Percentiles rank a stretch among this genome's conserved stretches.
Conservation (phyloP, 495 filamentous ascomycete species). For the Penicillium macrosclerotiorum region DNA sequence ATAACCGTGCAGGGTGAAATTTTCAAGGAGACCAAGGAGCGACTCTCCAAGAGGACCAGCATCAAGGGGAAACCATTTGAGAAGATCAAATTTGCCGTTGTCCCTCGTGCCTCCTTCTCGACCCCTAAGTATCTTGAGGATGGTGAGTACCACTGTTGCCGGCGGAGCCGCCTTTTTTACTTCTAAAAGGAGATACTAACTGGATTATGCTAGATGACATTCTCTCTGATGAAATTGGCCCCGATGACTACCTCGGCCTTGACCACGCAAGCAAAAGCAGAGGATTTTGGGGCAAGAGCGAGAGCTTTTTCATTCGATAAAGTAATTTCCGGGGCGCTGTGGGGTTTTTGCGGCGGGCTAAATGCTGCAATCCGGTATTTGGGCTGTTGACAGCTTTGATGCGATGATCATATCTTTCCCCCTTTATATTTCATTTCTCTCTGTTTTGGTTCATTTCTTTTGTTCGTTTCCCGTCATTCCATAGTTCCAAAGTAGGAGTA, state of each 20-base stretch:
- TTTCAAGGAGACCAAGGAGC: slow-evolving; percentile 88
- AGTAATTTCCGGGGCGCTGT: slow-evolving; percentile 19
- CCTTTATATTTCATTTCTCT: slow-evolving; percentile 1
- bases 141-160: slow-evolving; percentile 54
- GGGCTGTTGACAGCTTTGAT: slow-evolving; percentile 23
- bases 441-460: slow-evolving; percentile 7
- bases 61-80: slow-evolving; percentile 98
- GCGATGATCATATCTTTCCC: slow-evolving; percentile 14
- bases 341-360: slow-evolving; percentile 20
- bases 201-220: slow-evolving; percentile 67
- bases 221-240: slow-evolving; percentile 67
- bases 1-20: slow-evolving; percentile 62
- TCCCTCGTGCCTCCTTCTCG: slow-evolving; percentile 66
- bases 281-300: slow-evolving; percentile 56
- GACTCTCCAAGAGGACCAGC: slow-evolving; percentile 83
- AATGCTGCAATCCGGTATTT: slow-evolving; percentile 26
- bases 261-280: slow-evolving; percentile 81
- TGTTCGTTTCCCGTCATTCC: background rate
- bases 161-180: background rate
- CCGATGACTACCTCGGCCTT: slow-evolving; percentile 81
- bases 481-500: slow-evolving; percentile 17
- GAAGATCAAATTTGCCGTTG: slow-evolving; percentile 93
- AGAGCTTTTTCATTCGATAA: slow-evolving; percentile 68
- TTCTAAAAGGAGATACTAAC: slow-evolving; percentile 15
- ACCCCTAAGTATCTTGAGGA: slow-evolving; percentile 81